Evolutionary conservation across 208 protist species (phyloP).

Genomic region (Trypanosoma mega): DNA sequence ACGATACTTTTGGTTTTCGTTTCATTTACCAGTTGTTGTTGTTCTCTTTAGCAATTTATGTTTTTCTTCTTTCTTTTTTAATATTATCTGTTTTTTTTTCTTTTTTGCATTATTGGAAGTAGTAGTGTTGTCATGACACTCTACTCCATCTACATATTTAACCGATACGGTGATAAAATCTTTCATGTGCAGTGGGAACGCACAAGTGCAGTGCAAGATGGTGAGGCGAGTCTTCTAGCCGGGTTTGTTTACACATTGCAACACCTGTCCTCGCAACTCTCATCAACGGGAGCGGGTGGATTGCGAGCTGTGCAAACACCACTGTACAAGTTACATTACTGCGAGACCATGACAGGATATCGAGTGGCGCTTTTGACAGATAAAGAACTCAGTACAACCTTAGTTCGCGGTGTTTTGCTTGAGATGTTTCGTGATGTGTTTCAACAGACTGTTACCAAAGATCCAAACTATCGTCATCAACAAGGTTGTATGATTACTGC

Average conservation of each 20-base stretch:
- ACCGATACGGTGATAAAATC: slow-evolving; percentile 86
- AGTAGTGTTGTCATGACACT: slow-evolving; percentile 54
- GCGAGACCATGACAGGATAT: slow-evolving; percentile 85
- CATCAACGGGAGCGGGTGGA: slow-evolving; percentile 42
- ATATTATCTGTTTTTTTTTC: slow-evolving; percentile 9
- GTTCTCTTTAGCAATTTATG: neutral
- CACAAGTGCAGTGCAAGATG: slow-evolving; percentile 63
- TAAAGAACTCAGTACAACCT: slow-evolving; percentile 46
- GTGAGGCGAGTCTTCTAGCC: slow-evolving; percentile 77
- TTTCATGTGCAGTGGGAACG: slow-evolving; percentile 85
- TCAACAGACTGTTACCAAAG: slow-evolving; percentile 51
- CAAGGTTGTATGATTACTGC: slow-evolving; percentile 56
- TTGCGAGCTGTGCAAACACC: slow-evolving; percentile 74
- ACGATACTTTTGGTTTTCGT: too few relatives aligned
- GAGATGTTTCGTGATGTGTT: slow-evolving; percentile 72
- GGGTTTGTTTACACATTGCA: slow-evolving; percentile 89
- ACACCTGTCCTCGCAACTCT: slow-evolving; percentile 82
- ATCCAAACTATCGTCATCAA: slow-evolving; percentile 69
- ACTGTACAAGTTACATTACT: slow-evolving; percentile 88
- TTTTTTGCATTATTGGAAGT: neutral
- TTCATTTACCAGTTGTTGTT: too few relatives aligned
- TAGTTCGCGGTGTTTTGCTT: slow-evolving; percentile 43
- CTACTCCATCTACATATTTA: slow-evolving; percentile 88
- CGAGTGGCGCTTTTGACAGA: slow-evolving; percentile 74
- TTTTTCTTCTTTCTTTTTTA: slow-evolving; percentile 9